These are phyloP conservation scores for Corrigiola litoralis DNA, from an alignment of 179 eudicot species.

Conservation along the genomic window DNA sequence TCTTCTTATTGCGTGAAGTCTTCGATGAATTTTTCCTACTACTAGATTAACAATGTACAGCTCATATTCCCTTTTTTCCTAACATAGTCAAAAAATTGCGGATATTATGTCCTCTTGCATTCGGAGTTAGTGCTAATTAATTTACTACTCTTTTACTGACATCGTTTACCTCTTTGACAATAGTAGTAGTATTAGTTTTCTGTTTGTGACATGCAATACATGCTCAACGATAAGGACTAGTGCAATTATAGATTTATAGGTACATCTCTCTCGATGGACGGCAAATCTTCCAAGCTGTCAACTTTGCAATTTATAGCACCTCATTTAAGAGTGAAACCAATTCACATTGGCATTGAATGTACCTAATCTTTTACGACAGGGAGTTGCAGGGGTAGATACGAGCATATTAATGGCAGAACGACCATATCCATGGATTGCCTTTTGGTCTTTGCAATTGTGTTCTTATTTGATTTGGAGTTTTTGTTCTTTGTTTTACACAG, in stretches of 20 bases:
- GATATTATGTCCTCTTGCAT: too few relatives aligned
- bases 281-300: conserved; percentile 6
- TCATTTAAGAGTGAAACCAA: conserved; percentile 16
- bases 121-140: too few relatives aligned
- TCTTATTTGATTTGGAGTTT: neutral
- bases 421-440: neutral
- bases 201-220: too few relatives aligned
- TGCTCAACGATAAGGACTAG: too few relatives aligned
- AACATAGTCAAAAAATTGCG: too few relatives aligned
- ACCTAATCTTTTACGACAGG: conserved; percentile 11
- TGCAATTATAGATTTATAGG: too few relatives aligned
- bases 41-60: neutral
- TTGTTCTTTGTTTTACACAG: neutral
- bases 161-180: too few relatives aligned
- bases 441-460: neutral
- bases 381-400: conserved; percentile 9
- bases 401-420: neutral
- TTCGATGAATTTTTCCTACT: neutral
- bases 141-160: too few relatives aligned
- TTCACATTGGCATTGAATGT: neutral
- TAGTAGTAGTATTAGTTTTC: too few relatives aligned
- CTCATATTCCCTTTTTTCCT: neutral
- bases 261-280: too few relatives aligned
- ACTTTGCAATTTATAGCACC: neutral
- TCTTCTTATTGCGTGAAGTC: neutral